Evolutionary conservation across 345 rosid species (phyloP), one percentile per base, ranked within the genome.

Genomic region (Murraya paniculata): DNA sequence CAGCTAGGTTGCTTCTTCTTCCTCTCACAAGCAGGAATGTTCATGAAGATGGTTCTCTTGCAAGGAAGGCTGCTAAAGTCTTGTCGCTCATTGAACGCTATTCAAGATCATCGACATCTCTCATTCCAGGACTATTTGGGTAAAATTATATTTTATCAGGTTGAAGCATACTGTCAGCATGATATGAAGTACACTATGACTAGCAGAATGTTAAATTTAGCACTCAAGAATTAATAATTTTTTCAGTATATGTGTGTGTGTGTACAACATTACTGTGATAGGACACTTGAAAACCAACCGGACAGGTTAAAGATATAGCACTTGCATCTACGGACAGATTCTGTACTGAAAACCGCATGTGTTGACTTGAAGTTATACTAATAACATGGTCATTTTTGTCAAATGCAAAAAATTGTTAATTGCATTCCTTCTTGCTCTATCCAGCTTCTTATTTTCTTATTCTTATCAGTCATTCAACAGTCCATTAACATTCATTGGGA

Each of bases 91-190:
- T 89, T 62, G 92, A 89, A 28, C 85, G 88, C 50, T 86, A 88
- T 75, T 89, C 92, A n/a, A 87, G 74, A 81, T 86, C 90, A 13
- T 89, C 92, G 9, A 82, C 88, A 25, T 84, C 88, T 69, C 84
- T 89, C 50, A 64, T 88, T 71, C 86, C 88, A 1, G 92, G 89
- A 76, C 58, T 91, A 27, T 85, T 87, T 64, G 74, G 80, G 31
- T 80, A 61, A 81, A 53, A 45, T 4, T 14, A 28, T 21, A 21
- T 35, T 7, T 35, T 77, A 53, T 66, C 71, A 50, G 25, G 62
- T 30, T 8, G 9, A 64, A 64, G 68, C 31, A 48, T 13, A 50
- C 18, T 21, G 2, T 4, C 35, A 6, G 68, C 68, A 6, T 65
- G 9, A 10, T 65, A 21, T 19, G 45, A 65, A 65, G 19, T 19